Evolutionary conservation across 345 rosid species (phyloP), one percentile per base, ranked within the genome.

Genomic region (Odontarrhena argentea): DNA sequence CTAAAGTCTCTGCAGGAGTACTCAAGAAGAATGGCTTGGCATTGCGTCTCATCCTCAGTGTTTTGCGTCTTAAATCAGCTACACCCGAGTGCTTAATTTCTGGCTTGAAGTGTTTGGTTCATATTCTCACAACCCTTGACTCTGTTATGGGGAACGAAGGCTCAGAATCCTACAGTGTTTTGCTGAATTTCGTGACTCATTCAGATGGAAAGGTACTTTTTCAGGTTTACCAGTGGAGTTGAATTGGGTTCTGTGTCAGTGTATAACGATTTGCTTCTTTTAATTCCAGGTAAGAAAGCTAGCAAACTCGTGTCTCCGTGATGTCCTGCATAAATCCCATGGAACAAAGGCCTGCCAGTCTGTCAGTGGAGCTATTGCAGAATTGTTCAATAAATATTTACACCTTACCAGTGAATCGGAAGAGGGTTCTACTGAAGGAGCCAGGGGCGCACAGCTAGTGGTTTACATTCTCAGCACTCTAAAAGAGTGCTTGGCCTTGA

Each of bases 401-500:
- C 80, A 88, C 36, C 85, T 88, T 1, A 87, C 92, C 5, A 83
- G 81, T 63, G 85, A 92, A 63, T 86, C 99, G 7, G 80, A 79
- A 9, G 57, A 53, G 0, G 73, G 67, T 60, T 81, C 76, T 30
- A 54, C 59, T 6, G 95, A 91, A 72, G 86, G 80, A 60, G 72
- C 87, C 2, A 82, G 65, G 73, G 96, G 96, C 68, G 99, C 91
- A 35, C 88, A 82, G 73, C 92, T 86, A 73, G 87, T 91, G 52
- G 78, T 94, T 6, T 76, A 79, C 68, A 44, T 88, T 74, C 74
- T 94, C 10, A 88, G 81, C 34, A 79, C 93, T 47, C 75, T 94
- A 7, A 91, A 84, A 77, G 96, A 88, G 60, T 86, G 89, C 70
- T 83, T 91, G 74, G 89, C 97, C 32, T 75, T 81, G 70, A 74